A percentile compares a stretch with the other conserved stretches of the same genome.
Conservation (phyloP, 163 green algal genomes). For the Scenedesmus sp. region DNA sequence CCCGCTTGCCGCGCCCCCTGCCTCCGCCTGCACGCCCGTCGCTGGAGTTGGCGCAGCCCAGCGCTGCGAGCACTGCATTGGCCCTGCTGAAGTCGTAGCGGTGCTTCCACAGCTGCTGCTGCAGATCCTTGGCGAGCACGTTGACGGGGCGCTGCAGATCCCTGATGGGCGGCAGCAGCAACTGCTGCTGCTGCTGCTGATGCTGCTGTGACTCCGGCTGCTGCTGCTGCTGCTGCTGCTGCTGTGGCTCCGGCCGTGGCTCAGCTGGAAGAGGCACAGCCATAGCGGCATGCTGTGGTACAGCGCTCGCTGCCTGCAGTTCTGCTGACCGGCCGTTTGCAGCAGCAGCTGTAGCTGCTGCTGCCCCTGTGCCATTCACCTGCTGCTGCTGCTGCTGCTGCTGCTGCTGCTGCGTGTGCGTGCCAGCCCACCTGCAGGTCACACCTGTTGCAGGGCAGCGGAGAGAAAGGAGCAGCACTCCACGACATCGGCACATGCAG, state of each 20-base stretch:
- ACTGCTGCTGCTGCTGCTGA: constrained; percentile 34
- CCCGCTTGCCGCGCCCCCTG: constrained; percentile 1
- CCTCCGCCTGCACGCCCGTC: not conserved
- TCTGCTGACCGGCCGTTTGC: not conserved
- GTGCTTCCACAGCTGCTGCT: constrained; percentile 80
- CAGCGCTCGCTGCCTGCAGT: not conserved
- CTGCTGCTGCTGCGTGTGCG: constrained; percentile 56
- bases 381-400: constrained; percentile 39
- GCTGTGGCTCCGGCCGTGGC: too few species aligned
- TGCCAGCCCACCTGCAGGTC: constrained; percentile 64
- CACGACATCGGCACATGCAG: not conserved
- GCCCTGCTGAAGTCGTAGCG: constrained; percentile 79
- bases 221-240: too few species aligned
- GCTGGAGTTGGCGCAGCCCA: constrained; percentile 61
- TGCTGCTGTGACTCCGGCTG: constrained; percentile 15
- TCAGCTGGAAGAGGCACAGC: not conserved
- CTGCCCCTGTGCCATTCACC: constrained; percentile 19
- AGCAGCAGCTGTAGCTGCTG: constrained; percentile 11
- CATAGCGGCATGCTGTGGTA: not conserved
- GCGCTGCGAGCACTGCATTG: constrained; percentile 70
- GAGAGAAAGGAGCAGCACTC: not conserved
- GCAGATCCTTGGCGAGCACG: constrained; percentile 74
- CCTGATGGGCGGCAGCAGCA: constrained; percentile 53
- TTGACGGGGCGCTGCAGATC: constrained; percentile 68
- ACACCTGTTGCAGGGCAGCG: constrained; percentile 49